Percentiles rank a stretch among this genome's conserved stretches.
Conservation (phyloP, 2,329 filamentous ascomycete species). For the Hypoxylon sp. region DNA sequence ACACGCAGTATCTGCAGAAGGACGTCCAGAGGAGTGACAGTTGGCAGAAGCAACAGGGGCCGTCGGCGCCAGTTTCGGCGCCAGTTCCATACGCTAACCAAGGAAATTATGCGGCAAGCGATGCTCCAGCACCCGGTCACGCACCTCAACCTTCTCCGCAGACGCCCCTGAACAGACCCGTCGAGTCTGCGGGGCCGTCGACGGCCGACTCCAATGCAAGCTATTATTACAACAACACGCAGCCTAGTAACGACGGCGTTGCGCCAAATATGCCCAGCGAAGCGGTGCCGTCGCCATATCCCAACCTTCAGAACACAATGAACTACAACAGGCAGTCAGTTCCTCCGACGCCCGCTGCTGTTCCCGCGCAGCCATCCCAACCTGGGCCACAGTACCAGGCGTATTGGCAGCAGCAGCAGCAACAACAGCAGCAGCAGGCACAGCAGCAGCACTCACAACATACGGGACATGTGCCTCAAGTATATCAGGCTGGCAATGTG, state of each 20-base stretch:
- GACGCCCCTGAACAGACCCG: conserved; percentile 42
- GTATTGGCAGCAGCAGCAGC: conserved; percentile 50
- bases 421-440: conserved; percentile 57
- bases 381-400: conserved; percentile 46
- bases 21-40: conserved; percentile 58
- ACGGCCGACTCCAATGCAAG: conserved; percentile 61
- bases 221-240: conserved; percentile 64
- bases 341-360: conserved; percentile 48
- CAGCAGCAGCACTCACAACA: conserved; percentile 44
- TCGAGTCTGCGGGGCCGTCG: conserved; percentile 45
- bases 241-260: conserved; percentile 46
- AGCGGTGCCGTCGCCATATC: conserved; percentile 59
- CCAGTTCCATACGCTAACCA: conserved; percentile 51
- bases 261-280: conserved; percentile 53
- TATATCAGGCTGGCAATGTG: conserved; percentile 44
- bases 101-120: conserved; percentile 45
- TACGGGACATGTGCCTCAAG: conserved; percentile 52
- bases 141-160: conserved; percentile 43
- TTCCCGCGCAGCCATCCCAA: conserved; percentile 42
- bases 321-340: conserved; percentile 56
- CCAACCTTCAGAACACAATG: conserved; percentile 57
- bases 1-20: conserved; percentile 55
- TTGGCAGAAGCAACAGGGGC: conserved; percentile 56
- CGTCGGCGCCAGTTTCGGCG: conserved; percentile 50
- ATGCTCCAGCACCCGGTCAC: conserved; percentile 43